Evolutionary conservation across 106 monocot species (phyloP), one percentile per base, ranked within the genome.

Genomic region (Acorus calamus): DNA sequence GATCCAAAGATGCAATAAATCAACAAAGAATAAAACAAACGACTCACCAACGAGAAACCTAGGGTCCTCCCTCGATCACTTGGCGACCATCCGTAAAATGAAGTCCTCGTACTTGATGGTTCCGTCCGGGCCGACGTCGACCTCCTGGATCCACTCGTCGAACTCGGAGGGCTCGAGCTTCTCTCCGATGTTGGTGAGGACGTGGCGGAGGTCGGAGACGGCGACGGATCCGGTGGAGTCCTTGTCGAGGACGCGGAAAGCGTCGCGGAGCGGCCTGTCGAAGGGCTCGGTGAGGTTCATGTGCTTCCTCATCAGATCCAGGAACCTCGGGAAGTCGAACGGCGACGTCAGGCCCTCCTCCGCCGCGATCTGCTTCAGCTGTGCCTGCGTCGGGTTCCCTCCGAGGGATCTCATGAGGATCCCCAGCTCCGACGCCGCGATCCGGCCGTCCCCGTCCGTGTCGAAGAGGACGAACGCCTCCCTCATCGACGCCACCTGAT

Each of bases 101-200:
- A 94, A 86, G 52, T 94, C 94, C 71, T 94, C 94, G 77, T 94
- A 94, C 55, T 62, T 64, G 68, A 94, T 89, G 61, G 69, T 84
- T 3, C 89, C 94, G 52, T 94, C 89, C 4, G 76, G 67, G 5
- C 65, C 74, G 11, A 94, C 94, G n/a, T 89, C 84, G 8, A 94
- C 86, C 79, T 94, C 94, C 48, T 86, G 78, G 71, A 94, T 89
- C 94, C 94, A 94, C 75, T 94, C 94, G 60, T 94, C 94, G 59
- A 94, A 94, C 80, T 94, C 94, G 2, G 63, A 66, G 11, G 81
- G 81, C 47, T 89, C 94, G 42, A 94, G 86, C 76, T 94, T 94
- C 80, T 94, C 94, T 44, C 94, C 94, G 44, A 94, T 89, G 62
- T 72, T 77, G 28, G 89, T 89, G 52, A 94, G 81, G 46, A 89